Percentiles rank a stretch among this genome's conserved stretches.
phyloP scores from a whole-genome alignment of 768 basidiomycete genomes.

The Suillus cothurnatus region DNA sequence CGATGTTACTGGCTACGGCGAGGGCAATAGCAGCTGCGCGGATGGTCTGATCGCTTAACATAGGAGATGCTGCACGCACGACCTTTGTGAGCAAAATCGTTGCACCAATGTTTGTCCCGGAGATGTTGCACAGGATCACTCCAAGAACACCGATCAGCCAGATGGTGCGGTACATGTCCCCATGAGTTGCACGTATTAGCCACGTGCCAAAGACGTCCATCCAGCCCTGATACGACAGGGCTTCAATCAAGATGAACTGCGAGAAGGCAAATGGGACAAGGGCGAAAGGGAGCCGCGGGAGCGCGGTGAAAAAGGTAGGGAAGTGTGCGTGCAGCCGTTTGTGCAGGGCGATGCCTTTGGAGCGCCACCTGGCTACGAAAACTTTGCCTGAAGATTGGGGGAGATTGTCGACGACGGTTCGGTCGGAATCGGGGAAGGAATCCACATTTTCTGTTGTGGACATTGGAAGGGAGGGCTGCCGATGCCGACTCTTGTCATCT shows the following conservation, averaged over 20 bases:
- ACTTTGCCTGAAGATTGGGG: background rate
- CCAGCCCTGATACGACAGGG: constrained; percentile 82
- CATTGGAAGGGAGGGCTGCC: background rate
- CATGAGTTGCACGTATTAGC: constrained; percentile 49
- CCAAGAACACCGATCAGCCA: constrained; percentile 73
- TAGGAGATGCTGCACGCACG: constrained; percentile 49
- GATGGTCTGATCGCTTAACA: constrained; percentile 36
- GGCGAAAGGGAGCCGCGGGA: constrained; percentile 73
- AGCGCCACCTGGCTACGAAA: background rate
- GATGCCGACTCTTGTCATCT: background rate
- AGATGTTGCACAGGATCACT: constrained; percentile 77
- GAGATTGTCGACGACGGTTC: background rate
- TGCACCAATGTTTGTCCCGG: constrained; percentile 90
- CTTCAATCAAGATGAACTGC: constrained; percentile 93
- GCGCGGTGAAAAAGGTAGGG: constrained; percentile 69
- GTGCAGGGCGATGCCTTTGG: constrained; percentile 4
- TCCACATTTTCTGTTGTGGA: background rate
- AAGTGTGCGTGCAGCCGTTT: constrained; percentile 43
- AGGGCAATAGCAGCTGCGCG: constrained; percentile 71
- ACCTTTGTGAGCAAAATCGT: constrained; percentile 88
- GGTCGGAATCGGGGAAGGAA: constrained; percentile 12
- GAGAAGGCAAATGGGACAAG: constrained; percentile 92
- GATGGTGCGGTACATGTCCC: constrained; percentile 50
- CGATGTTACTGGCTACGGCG: constrained; percentile 87
- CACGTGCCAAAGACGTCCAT: constrained; percentile 78